Evolutionary conservation across 108 stramenopile genomes (phyloP), one percentile per base, ranked within the genome.

Genomic region (Discostella pseudostelligera): DNA sequence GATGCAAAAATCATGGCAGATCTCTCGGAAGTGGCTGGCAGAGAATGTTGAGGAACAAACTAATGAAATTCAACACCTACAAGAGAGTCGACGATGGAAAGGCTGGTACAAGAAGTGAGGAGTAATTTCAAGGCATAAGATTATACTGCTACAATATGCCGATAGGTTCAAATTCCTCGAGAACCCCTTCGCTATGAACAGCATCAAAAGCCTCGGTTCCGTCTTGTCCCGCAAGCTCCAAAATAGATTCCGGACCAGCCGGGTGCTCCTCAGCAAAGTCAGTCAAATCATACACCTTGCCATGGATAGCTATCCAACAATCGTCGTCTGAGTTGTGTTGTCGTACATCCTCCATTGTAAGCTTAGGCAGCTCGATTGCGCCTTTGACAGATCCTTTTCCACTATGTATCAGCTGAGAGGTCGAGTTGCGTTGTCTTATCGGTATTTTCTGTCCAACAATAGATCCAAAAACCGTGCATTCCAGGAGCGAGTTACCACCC

Each of bases 261-360:
- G 96, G 96, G 69, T 96, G 96, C 59, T 96, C 89, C 42, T 89
- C 86, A 8, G 89, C 92, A 65, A 93, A 96, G 2, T 87, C 88
- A 22, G 96, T 94, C 59, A 96, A 83, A 58, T 96, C 92, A 65
- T 94, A 96, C 6, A 94, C 93, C 35, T 80, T 60, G 9, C 88
- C 93, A 71, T 92, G 71, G 26, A 96, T 87, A 1, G 84, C 92
- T 36, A 94, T 86, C 96, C 96, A 96, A 36, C 93, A 83, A 70
- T 96, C 96, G 14, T 83, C 87, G 57, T 75, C 69, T 24, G 84
- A 75, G 28, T 81, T 89, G 80, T 94, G 96, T 65, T 87, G 78
- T 14, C 68, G 42, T 13, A 96, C 59, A 44, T 90, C 92, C 14
- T 79, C 79, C 28, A 74, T 46, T 1, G 77, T 63, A 16, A 96